A percentile compares a stretch with the other conserved stretches of the same genome.
Conservation (phyloP, 2,329 filamentous ascomycete species). For the Fusarium guadeloupense region DNA sequence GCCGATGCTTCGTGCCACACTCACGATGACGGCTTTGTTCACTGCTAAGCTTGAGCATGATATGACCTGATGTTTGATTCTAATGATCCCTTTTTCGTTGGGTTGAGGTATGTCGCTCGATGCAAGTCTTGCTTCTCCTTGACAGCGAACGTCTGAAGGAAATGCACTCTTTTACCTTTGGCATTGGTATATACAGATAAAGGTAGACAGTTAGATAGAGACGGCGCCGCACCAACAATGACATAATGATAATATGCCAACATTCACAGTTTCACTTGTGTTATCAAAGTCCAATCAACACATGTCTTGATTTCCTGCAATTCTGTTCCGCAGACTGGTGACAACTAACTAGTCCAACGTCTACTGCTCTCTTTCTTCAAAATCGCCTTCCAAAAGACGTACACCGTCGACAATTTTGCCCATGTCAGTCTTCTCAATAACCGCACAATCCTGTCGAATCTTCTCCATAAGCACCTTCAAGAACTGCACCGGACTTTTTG, state of each 20-base stretch:
- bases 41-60: slow-evolving; percentile 36
- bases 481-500: slow-evolving; percentile 50
- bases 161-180: background rate
- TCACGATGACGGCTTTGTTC: slow-evolving; percentile 54
- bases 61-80: background rate
- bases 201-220: background rate
- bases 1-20: slow-evolving; percentile 52
- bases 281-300: too few species aligned
- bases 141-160: background rate
- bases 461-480: slow-evolving; percentile 49
- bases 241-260: background rate
- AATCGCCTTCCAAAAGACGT: slow-evolving; percentile 34
- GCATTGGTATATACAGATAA: background rate
- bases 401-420: slow-evolving; percentile 50
- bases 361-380: background rate
- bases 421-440: slow-evolving; percentile 54
- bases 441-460: slow-evolving; percentile 50
- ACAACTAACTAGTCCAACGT: background rate
- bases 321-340: too few species aligned
- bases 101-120: background rate
- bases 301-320: too few species aligned
- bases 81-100: background rate
- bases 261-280: background rate
- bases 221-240: background rate
- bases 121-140: background rate